These are phyloP conservation scores for Pichia sorboxylosa DNA, from an alignment of 1,139 yeast genomes.

Conservation along the genomic window DNA sequence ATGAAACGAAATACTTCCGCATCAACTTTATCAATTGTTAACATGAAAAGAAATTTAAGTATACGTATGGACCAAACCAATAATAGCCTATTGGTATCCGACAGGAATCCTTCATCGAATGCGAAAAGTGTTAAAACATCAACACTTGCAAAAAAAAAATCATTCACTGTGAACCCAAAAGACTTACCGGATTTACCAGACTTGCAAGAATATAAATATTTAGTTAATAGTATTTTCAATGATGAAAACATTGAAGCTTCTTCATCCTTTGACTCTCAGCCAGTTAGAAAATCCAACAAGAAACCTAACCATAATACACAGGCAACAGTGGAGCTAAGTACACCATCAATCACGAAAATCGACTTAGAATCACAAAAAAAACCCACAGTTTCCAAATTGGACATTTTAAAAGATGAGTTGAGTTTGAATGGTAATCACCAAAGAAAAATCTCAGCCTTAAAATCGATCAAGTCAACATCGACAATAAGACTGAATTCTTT, in stretches of 20 bases:
- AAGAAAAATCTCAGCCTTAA: slow-evolving; percentile 7
- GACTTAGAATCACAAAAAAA: not conserved
- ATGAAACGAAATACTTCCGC: slow-evolving; percentile 11
- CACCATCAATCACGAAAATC: slow-evolving; percentile 1
- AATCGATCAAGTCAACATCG: slow-evolving; percentile 18
- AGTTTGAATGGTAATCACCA: not conserved
- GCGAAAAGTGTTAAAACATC: slow-evolving; percentile 3
- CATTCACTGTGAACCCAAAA: slow-evolving; percentile 11
- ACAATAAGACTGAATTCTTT: slow-evolving; percentile 20
- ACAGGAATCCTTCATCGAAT: not conserved
- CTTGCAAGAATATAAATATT: slow-evolving; percentile 22
- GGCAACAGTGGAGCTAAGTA: slow-evolving; percentile 5
- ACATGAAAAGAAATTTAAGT: slow-evolving; percentile 11
- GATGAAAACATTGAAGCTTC: not conserved
- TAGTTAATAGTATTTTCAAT: slow-evolving; percentile 23
- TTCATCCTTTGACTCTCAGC: not conserved
- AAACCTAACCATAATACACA: slow-evolving; percentile 5
- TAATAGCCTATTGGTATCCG: not conserved
- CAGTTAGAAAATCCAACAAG: not conserved
- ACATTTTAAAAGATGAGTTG: slow-evolving; percentile 9
- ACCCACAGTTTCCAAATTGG: slow-evolving; percentile 8
- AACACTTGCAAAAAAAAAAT: not conserved
- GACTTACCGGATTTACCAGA: slow-evolving; percentile 20
- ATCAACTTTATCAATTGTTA: slow-evolving; percentile 12
- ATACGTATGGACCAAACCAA: slow-evolving; percentile 7